Percentiles rank a stretch among this genome's conserved stretches.
Evolutionary conservation across 2,329 filamentous ascomycete genomes (phyloP).

Genomic region (Zymoseptoria passerinii): DNA sequence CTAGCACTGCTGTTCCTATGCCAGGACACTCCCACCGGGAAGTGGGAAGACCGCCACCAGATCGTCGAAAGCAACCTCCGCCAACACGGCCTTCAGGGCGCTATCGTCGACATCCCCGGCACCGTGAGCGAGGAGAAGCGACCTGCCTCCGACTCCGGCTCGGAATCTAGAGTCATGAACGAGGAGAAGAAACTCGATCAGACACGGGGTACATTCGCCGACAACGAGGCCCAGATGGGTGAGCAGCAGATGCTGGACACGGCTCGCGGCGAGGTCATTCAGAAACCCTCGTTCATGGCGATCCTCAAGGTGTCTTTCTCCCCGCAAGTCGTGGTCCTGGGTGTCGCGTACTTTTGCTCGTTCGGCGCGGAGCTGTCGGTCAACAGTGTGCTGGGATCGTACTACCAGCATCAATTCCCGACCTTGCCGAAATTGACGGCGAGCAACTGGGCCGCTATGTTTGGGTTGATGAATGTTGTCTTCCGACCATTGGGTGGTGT

Average conservation of each 20-base stretch:
- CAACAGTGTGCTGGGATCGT: slow-evolving; percentile 52
- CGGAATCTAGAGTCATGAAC: slow-evolving; percentile 24
- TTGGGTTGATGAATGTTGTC: slow-evolving; percentile 64
- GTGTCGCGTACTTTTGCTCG: slow-evolving; percentile 48
- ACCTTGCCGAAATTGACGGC: slow-evolving; percentile 26
- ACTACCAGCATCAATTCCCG: slow-evolving; percentile 51
- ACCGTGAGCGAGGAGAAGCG: slow-evolving; percentile 37
- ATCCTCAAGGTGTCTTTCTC: slow-evolving; percentile 55
- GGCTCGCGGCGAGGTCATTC: slow-evolving; percentile 52
- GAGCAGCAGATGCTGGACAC: slow-evolving; percentile 48
- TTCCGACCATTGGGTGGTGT: slow-evolving; percentile 60
- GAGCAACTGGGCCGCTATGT: slow-evolving; percentile 61
- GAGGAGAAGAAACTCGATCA: slow-evolving; percentile 33
- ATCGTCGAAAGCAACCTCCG: slow-evolving; percentile 48
- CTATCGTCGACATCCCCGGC: slow-evolving; percentile 45
- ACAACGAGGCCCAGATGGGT: slow-evolving; percentile 38
- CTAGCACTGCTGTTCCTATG: slow-evolving; percentile 62
- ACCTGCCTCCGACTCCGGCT: slow-evolving; percentile 7
- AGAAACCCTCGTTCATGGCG: slow-evolving; percentile 54
- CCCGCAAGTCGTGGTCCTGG: slow-evolving; percentile 46
- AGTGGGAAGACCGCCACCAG: slow-evolving; percentile 63
- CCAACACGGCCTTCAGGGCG: slow-evolving; percentile 37
- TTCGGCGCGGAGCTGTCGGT: slow-evolving; percentile 54
- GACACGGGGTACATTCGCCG: slow-evolving; percentile 31
- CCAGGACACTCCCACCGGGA: slow-evolving; percentile 73